phyloP scores from a whole-genome alignment of 108 stramenopile genomes.

The Fragilaria radians region DNA sequence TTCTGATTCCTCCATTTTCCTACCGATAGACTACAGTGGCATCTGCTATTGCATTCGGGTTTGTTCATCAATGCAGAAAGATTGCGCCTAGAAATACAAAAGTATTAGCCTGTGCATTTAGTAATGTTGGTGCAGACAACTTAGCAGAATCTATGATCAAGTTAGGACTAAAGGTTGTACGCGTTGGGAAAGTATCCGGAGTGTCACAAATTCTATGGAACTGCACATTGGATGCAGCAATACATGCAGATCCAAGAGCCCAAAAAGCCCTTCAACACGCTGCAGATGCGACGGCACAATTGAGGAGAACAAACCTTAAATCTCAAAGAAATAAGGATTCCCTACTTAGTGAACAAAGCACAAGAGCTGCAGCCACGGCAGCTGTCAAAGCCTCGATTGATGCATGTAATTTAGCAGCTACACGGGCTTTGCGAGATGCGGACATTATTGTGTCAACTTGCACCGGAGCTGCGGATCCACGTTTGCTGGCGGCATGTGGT shows the following conservation, averaged over 20 bases:
- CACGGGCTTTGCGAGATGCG: constrained; percentile 86
- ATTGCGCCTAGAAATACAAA: constrained; percentile 53
- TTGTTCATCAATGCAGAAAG: constrained; percentile 70
- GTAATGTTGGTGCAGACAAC: constrained; percentile 87
- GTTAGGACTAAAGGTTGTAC: constrained; percentile 77
- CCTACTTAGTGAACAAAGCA: constrained; percentile 38
- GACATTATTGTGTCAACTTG: constrained; percentile 96
- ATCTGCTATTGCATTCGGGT: constrained; percentile 76
- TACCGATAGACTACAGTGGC: constrained; percentile 61
- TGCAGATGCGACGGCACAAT: constrained; percentile 48
- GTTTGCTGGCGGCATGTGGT: constrained; percentile 88
- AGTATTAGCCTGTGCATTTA: constrained; percentile 80
- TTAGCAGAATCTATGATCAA: constrained; percentile 56
- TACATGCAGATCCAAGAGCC: constrained; percentile 61
- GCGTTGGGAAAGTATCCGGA: constrained; percentile 78
- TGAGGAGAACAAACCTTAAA: constrained; percentile 21
- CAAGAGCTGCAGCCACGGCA: constrained; percentile 66
- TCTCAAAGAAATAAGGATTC: constrained; percentile 20
- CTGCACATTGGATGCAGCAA: constrained; percentile 72
- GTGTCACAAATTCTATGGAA: constrained; percentile 64
- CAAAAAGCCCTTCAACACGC: constrained; percentile 66
- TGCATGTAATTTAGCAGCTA: constrained; percentile 73
- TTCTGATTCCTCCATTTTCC: not conserved
- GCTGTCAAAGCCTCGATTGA: constrained; percentile 76
- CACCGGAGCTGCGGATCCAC: constrained; percentile 92